Conservation (phyloP, 768 basidiomycete species). For the Phylloporus sp. region DNA sequence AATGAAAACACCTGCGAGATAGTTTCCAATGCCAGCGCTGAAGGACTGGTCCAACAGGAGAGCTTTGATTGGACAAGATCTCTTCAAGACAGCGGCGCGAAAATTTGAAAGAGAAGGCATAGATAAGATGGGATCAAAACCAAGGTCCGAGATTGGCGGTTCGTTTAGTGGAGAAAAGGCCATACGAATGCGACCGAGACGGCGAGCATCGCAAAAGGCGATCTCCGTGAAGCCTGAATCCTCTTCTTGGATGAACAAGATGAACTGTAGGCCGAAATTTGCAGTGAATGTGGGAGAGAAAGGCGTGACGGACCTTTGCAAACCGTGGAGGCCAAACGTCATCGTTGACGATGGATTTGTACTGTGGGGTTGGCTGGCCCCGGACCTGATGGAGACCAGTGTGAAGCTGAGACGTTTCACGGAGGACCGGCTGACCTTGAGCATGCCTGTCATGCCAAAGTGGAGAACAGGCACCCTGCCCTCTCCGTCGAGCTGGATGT, state of each 20-base stretch:
- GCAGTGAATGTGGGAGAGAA: neutral
- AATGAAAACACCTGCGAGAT: conserved; percentile 57
- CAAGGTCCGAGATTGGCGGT: conserved; percentile 65
- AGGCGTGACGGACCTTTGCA: conserved; percentile 44
- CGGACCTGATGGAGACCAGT: conserved; percentile 33
- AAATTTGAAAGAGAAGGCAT: conserved; percentile 60
- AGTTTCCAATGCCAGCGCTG: conserved; percentile 78
- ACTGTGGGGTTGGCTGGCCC: conserved; percentile 45
- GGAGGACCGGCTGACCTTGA: conserved; percentile 42
- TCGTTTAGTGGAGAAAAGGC: conserved; percentile 52
- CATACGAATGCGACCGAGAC: conserved; percentile 67
- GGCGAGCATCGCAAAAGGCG: conserved; percentile 68
- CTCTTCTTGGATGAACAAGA: conserved; percentile 50
- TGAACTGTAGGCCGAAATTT: conserved; percentile 41
- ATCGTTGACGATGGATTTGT: conserved; percentile 42
- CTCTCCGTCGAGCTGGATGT: conserved; percentile 54
- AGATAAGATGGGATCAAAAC: conserved; percentile 71
- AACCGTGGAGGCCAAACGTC: conserved; percentile 61
- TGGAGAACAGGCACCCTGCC: conserved; percentile 67
- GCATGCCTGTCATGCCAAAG: conserved; percentile 85
- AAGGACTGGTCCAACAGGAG: conserved; percentile 77
- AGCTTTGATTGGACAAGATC: conserved; percentile 65
- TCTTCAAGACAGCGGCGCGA: conserved; percentile 41
- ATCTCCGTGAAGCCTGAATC: conserved; percentile 39
- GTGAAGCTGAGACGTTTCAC: neutral